Evolutionary conservation across 2,329 filamentous ascomycete genomes (phyloP).

Genomic region (Lasiodiplodia citricola): DNA sequence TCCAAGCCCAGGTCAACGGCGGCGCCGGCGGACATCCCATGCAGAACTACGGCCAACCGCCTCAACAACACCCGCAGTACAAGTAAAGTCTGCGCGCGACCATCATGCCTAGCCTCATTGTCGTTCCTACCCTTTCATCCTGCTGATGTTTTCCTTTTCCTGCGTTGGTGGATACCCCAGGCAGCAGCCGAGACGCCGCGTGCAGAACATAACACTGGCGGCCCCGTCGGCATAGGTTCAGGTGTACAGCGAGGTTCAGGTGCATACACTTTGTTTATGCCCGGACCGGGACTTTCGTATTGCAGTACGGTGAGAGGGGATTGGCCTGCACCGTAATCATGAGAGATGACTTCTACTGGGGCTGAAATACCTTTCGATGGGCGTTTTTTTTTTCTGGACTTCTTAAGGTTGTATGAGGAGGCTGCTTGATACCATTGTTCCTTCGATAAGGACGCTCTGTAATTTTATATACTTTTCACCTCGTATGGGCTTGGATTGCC

Average conservation of each 20-base stretch:
- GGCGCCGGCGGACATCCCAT: slow-evolving; percentile 25
- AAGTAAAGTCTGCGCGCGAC: slow-evolving; percentile 24
- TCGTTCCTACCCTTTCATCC: not conserved
- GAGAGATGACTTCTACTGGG: not conserved
- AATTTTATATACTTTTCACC: not conserved
- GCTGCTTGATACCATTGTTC: slow-evolving; percentile 20
- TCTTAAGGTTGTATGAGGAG: not conserved
- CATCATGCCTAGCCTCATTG: not conserved
- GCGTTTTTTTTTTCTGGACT: not conserved
- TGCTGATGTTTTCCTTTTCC: not conserved
- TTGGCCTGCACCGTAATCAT: not conserved
- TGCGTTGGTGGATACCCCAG: not conserved
- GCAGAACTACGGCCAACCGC: slow-evolving; percentile 24
- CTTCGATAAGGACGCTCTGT: not conserved
- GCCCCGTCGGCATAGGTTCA: not conserved
- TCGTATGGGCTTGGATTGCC: not conserved
- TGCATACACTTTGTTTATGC: slow-evolving; percentile 15
- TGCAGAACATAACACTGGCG: not conserved
- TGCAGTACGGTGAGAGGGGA: not conserved
- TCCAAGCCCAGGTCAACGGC: slow-evolving; percentile 38
- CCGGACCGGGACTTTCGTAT: not conserved
- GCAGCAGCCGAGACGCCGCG: not conserved
- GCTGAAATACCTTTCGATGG: not conserved
- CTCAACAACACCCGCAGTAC: slow-evolving; percentile 26
- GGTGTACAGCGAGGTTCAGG: slow-evolving; percentile 3